phyloP scores from a whole-genome alignment of 306 rosid genomes.

The Hippophae gyantsensis region DNA sequence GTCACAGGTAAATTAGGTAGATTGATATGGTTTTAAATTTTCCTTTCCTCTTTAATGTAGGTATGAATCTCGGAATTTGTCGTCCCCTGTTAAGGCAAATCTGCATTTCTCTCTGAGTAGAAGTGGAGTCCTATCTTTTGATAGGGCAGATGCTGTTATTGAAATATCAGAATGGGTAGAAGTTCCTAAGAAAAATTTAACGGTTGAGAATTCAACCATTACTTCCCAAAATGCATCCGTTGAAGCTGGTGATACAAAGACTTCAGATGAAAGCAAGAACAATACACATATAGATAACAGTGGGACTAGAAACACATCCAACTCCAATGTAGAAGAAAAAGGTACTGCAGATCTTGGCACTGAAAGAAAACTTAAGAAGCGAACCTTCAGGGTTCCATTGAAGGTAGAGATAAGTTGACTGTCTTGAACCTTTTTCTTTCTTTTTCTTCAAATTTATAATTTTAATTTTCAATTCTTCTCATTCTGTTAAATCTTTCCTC shows the following conservation, averaged over 20 bases:
- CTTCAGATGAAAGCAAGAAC: constrained; percentile 53
- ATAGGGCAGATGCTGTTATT: constrained; percentile 85
- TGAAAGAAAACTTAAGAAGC: constrained; percentile 75
- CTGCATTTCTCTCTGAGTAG: constrained; percentile 85
- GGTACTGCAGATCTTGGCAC: constrained; percentile 36
- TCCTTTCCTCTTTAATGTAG: constrained; percentile 29
- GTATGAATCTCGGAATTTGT: constrained; percentile 76
- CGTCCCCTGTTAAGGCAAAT: constrained; percentile 80
- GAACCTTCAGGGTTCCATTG: constrained; percentile 75
- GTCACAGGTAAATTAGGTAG: constrained; percentile 4
- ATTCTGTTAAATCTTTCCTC: constrained; percentile 3
- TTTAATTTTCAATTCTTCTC: constrained; percentile 2
- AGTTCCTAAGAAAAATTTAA: constrained; percentile 62
- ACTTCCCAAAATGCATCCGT: constrained; percentile 43
- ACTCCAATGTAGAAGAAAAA: constrained; percentile 43
- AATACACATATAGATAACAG: constrained; percentile 41
- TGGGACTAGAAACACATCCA: constrained; percentile 32
- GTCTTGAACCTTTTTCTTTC: background rate
- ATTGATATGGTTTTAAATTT: constrained; percentile 6
- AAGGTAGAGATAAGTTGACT: constrained; percentile 44
- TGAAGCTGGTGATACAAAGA: constrained; percentile 49
- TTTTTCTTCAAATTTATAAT: no score
- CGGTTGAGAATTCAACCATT: constrained; percentile 65
- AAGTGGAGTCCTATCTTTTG: constrained; percentile 87
- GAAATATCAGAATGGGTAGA: constrained; percentile 96